Evolutionary conservation across 1,284 basidiomycete species (phyloP).

Genomic region (Irpex sp.): DNA sequence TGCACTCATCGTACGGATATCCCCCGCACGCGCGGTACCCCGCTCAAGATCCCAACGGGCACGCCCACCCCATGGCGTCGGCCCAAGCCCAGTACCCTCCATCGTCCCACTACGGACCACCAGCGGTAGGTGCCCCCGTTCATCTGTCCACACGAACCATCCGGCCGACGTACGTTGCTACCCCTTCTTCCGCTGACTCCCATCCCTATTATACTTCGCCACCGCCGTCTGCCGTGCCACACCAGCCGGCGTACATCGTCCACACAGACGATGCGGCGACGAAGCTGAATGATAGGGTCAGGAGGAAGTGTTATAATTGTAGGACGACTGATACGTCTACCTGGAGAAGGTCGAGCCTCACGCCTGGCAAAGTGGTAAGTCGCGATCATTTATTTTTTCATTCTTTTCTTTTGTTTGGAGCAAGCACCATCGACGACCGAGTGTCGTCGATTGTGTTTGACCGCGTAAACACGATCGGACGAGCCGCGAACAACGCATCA

Average conservation of each 20-base stretch:
- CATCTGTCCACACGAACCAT: conserved; percentile 23
- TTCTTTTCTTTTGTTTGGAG: conserved; percentile 2
- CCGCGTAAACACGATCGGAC: no score
- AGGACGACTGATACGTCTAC: conserved; percentile 82
- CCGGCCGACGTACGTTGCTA: conserved; percentile 23
- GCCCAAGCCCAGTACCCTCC: conserved; percentile 9
- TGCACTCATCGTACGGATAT: conserved; percentile 12
- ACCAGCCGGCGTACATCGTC: conserved; percentile 35
- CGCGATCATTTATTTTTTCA: conserved; percentile 14
- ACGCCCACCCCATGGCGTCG: no score
- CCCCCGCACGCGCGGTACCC: conserved; percentile 17
- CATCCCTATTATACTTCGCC: conserved; percentile 7
- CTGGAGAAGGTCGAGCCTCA: conserved; percentile 73
- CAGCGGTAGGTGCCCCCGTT: conserved; percentile 3
- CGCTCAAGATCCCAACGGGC: conserved; percentile 13
- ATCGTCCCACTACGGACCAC: conserved; percentile 21
- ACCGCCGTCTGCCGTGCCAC: not conserved
- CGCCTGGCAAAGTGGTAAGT: conserved; percentile 76
- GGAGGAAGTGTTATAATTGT: conserved; percentile 76
- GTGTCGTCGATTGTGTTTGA: not conserved
- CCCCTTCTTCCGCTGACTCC: conserved; percentile 26
- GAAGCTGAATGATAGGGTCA: conserved; percentile 71
- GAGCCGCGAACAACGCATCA: no score
- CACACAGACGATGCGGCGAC: conserved; percentile 75
- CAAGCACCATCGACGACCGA: no score